Percentiles rank a stretch among this genome's conserved stretches.
These are phyloP conservation scores for Aspergillus campestris DNA, from an alignment of 495 filamentous ascomycete species.

Conservation along the genomic window DNA sequence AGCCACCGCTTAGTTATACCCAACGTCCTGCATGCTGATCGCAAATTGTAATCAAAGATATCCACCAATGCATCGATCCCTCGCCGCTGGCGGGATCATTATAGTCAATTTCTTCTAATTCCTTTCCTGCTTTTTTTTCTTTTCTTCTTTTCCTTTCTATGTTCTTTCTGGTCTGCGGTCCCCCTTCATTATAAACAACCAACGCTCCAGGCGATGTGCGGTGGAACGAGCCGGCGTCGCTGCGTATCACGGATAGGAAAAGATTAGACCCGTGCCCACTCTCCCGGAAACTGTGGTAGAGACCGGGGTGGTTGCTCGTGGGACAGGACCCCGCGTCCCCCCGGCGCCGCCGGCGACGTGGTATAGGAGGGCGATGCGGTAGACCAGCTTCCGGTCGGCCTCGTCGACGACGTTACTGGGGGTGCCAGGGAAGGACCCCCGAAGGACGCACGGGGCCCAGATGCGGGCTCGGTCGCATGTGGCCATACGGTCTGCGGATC, in stretches of 20 bases:
- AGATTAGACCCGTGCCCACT: conserved; percentile 7
- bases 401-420: not conserved
- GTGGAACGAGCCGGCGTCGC: too few relatives aligned
- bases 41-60: not conserved
- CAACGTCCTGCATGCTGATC: conserved; percentile 5
- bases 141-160: too few relatives aligned
- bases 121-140: too few relatives aligned
- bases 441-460: too few relatives aligned
- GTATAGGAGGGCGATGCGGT: conserved; percentile 7
- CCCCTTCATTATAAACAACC: not conserved
- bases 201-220: too few relatives aligned
- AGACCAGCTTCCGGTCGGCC: conserved; percentile 4
- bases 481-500: too few relatives aligned
- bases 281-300: conserved; percentile 6
- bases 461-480: too few relatives aligned
- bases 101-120: not conserved
- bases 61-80: conserved; percentile 6
- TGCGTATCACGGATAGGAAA: not conserved
- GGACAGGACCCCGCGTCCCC: conserved; percentile 2
- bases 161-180: too few relatives aligned
- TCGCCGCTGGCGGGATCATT: conserved; percentile 1
- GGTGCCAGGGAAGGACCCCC: not conserved
- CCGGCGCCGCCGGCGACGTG: not conserved
- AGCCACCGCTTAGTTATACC: conserved; percentile 5
- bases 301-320: conserved; percentile 7